phyloP scores from a whole-genome alignment of 225 moss, liverwort and hornwort genomes.

The Thuidium tamariscinum region DNA sequence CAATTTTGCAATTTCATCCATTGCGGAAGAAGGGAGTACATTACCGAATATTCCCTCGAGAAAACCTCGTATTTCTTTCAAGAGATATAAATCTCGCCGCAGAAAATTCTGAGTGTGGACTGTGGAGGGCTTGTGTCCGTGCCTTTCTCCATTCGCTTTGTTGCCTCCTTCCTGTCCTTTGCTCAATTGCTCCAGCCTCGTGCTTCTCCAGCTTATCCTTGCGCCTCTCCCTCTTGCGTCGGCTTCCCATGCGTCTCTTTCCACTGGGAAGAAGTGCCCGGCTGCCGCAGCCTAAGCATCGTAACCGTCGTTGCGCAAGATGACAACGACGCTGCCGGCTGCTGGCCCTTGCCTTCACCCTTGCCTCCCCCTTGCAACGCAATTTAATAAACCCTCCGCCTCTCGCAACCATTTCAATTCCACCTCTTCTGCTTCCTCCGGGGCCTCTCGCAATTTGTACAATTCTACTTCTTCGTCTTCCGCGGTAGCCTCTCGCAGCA shows the following conservation, averaged over 20 bases:
- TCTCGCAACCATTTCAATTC: background rate
- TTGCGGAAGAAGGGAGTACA: background rate
- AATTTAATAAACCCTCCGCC: background rate
- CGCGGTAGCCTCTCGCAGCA: background rate
- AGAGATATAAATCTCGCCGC: background rate
- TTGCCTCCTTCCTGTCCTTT: background rate
- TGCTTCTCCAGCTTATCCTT: background rate
- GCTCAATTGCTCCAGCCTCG: background rate
- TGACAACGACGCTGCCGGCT: constrained; percentile 19
- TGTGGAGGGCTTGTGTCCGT: background rate
- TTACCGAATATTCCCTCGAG: background rate
- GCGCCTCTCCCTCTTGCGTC: too few species aligned
- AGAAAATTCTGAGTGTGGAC: background rate
- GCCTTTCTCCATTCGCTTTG: background rate
- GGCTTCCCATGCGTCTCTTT: background rate
- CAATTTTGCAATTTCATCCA: background rate
- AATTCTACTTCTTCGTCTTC: background rate
- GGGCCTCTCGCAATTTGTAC: background rate
- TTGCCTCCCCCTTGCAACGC: background rate
- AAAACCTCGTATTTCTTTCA: background rate
- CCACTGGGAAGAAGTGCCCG: background rate
- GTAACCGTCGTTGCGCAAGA: constrained; percentile 9
- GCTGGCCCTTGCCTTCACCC: constrained; percentile 3
- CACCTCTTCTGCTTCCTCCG: background rate
- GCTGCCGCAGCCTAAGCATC: background rate